Evolutionary conservation across 352 stramenopile species (phyloP).

Genomic region (Globisporangium mamillatum): DNA sequence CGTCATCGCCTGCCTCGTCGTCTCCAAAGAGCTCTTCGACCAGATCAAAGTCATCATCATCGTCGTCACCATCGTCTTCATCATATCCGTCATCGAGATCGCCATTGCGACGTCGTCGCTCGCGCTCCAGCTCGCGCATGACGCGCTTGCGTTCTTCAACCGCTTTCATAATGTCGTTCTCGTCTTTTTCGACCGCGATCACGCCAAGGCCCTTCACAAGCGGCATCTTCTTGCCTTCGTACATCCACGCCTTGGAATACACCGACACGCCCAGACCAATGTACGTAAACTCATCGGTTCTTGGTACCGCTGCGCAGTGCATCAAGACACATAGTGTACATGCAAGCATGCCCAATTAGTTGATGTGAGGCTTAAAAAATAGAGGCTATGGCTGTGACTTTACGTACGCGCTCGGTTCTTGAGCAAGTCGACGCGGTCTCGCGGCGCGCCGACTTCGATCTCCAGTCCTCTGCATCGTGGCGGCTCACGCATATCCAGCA

Average conservation of each 20-base stretch:
- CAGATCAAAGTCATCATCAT: conserved; percentile 39
- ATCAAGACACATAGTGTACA: not conserved
- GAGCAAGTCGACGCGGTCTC: conserved; percentile 46
- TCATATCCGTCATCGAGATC: conserved; percentile 16
- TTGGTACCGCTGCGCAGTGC: conserved; percentile 26
- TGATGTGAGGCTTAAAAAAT: not conserved
- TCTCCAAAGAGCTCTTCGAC: conserved; percentile 24
- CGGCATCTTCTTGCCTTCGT: conserved; percentile 50
- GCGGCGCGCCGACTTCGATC: conserved; percentile 32
- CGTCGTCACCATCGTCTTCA: conserved; percentile 29
- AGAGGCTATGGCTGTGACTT: not conserved
- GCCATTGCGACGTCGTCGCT: conserved; percentile 24
- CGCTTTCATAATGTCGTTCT: conserved; percentile 51
- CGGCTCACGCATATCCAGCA: conserved; percentile 45
- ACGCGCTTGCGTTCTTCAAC: conserved; percentile 70
- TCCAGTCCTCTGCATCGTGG: conserved; percentile 58
- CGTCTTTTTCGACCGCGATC: conserved; percentile 45
- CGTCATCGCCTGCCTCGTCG: conserved; percentile 21
- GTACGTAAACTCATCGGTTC: conserved; percentile 53
- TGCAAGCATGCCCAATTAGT: not conserved
- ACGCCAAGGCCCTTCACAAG: conserved; percentile 50
- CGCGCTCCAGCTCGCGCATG: conserved; percentile 38
- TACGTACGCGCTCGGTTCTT: conserved; percentile 43
- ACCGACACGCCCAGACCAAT: conserved; percentile 57
- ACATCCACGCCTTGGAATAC: conserved; percentile 63